Evolutionary conservation across 768 basidiomycete species (phyloP), one percentile per base, ranked within the genome.

Genomic region (Vararia minispora): DNA sequence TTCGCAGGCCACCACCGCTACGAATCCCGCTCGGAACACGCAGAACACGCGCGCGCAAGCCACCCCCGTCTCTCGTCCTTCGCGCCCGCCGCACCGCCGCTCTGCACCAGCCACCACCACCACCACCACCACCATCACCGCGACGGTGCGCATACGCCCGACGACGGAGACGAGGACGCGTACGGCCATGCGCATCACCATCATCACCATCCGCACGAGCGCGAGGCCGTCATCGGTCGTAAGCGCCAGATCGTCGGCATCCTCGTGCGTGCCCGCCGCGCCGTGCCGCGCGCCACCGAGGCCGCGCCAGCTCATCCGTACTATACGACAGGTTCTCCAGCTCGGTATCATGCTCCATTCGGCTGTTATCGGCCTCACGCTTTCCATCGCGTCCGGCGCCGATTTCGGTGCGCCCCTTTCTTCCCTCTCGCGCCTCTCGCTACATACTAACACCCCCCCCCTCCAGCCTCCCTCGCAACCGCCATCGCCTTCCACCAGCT

Each of bases 281-380:
- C 22, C 11, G 33, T 33, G 26, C 21, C 17, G 22, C 27, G 16
- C 33, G n/a, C 16, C 34, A 10, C 18, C 16, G n/a, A n/a, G n/a
- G n/a, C n/a, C n/a, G 42, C 8, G 4, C 18, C 20, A 20, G 32
- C 21, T 10, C 28, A 29, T 33, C 26, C 32, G 7, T 9, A 9
- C n/a, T 9, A n/a, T 20, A 21, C 3, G 22, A 32, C 36, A 87
- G 84, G 75, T 85, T 23, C 62, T 92, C 25, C 81, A 92, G 70
- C 51, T 82, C 2, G 75, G 89, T 32, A 85, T 92, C 49, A 81
- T 91, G 84, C 68, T 91, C 34, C 76, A 90, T 52, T 80, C 86
- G 2, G 53, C 89, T 32, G 72, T 88, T 23, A 84, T 89, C 40
- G 86, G 86, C 2, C 54, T 88, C 16, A 88, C 86, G 4, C 61